Evolutionary conservation across 2,329 filamentous ascomycete genomes (phyloP).

Genomic region (Fusarium mexicanum): DNA sequence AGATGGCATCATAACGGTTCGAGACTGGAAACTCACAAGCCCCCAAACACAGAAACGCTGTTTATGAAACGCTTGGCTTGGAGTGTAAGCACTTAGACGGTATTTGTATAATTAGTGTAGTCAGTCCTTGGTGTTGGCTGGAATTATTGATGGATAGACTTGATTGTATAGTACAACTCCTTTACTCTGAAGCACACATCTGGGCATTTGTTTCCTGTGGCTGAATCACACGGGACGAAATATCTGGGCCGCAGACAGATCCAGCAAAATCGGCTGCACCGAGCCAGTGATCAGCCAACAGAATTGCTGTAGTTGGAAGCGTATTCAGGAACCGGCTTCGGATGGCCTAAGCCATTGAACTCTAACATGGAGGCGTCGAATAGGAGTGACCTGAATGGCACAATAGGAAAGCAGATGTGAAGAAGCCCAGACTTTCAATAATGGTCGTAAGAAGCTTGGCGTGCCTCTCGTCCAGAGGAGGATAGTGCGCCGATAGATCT

Average conservation of each 20-base stretch:
- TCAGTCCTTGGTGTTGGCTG: constrained; percentile 5
- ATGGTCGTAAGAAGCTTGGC: constrained; percentile 2
- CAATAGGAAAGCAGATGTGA: background rate
- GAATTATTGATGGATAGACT: constrained; percentile 13
- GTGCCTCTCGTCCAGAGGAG: background rate
- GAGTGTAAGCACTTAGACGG: constrained; percentile 1
- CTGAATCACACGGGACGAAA: constrained; percentile 1
- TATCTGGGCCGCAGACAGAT: constrained; percentile 3
- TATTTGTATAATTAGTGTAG: constrained; percentile 24
- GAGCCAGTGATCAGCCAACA: constrained; percentile 16
- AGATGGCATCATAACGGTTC: constrained; percentile 16
- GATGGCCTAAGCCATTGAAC: constrained; percentile 15
- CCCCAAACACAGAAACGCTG: constrained; percentile 1
- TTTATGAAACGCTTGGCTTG: constrained; percentile 13
- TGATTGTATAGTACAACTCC: constrained; percentile 11
- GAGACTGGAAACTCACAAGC: constrained; percentile 20
- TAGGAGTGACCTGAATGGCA: constrained; percentile 4
- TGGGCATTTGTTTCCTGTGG: background rate
- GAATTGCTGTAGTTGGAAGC: background rate
- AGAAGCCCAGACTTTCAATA: background rate
- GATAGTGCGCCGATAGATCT: constrained; percentile 25
- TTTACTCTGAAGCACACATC: background rate
- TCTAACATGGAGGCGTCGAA: constrained; percentile 12
- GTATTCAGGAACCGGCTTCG: constrained; percentile 18
- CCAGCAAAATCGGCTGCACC: constrained; percentile 2